Conservation (phyloP, 768 basidiomycete species). For the Pleurotus sapidus region DNA sequence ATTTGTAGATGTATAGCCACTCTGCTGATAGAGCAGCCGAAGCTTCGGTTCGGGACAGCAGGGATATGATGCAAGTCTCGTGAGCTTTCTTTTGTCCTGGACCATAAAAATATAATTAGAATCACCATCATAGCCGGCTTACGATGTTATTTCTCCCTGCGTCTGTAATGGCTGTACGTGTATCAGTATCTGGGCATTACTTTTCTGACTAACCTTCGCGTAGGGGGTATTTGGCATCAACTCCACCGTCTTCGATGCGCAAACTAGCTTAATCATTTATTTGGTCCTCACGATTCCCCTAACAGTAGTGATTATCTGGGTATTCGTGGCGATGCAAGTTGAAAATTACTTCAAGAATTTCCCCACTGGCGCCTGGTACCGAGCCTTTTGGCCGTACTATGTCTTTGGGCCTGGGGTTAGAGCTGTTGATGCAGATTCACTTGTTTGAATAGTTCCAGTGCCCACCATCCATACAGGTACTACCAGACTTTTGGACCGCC, state of each 20-base stretch:
- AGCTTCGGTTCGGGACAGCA: background rate
- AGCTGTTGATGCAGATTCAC: too few species aligned
- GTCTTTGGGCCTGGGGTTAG: background rate
- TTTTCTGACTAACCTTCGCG: background rate
- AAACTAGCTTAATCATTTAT: background rate
- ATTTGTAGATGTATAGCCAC: background rate
- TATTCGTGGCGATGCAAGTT: background rate
- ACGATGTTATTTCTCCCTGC: background rate
- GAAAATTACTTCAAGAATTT: background rate
- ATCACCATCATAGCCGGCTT: background rate
- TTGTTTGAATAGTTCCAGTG: too few species aligned
- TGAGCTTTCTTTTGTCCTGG: background rate
- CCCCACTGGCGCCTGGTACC: background rate
- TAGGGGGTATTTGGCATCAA: background rate
- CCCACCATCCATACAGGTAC: too few species aligned
- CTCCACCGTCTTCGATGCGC: background rate
- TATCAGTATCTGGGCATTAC: background rate
- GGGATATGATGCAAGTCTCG: background rate
- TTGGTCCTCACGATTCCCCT: background rate
- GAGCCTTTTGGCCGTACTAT: background rate
- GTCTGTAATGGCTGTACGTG: background rate
- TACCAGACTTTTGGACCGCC: too few species aligned
- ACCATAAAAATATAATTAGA: background rate
- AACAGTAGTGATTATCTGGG: background rate
- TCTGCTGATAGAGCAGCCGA: background rate